phyloP scores from a whole-genome alignment of 352 stramenopile species.

The Globisporangium cylindrosporum region DNA sequence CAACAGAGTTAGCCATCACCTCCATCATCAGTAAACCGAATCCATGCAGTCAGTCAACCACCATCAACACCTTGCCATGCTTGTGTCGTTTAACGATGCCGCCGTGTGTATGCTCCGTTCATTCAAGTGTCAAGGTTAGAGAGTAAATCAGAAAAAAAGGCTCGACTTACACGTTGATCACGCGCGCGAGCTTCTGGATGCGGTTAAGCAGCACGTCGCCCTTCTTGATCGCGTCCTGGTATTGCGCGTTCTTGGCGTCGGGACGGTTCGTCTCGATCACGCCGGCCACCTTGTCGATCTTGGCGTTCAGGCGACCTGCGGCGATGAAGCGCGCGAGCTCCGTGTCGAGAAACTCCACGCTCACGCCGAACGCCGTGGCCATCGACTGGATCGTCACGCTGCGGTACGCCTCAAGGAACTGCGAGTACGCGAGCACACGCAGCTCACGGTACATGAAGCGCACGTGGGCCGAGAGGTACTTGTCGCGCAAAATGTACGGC shows the following conservation, averaged over 20 bases:
- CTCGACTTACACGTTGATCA: slow-evolving; percentile 90
- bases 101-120: neutral
- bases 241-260: slow-evolving; percentile 98
- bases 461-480: slow-evolving; percentile 92
- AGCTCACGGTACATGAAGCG: slow-evolving; percentile 96
- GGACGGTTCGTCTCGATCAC: slow-evolving; percentile 98
- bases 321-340: slow-evolving; percentile 98
- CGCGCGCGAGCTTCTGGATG: slow-evolving; percentile 97
- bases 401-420: slow-evolving; percentile 98
- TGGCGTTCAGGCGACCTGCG: slow-evolving; percentile 94
- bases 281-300: slow-evolving; percentile 98
- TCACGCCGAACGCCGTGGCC: slow-evolving; percentile 95
- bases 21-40: neutral
- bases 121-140: neutral
- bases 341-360: slow-evolving; percentile 93
- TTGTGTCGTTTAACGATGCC: neutral
- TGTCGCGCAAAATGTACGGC: slow-evolving; percentile 86
- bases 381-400: slow-evolving; percentile 97
- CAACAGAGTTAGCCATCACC: slow-evolving; percentile 1
- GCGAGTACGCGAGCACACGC: slow-evolving; percentile 95
- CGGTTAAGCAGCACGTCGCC: slow-evolving; percentile 98
- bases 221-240: slow-evolving; percentile 98
- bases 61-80: neutral
- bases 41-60: neutral
- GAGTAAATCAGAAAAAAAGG: neutral